Conservation (phyloP, 2,329 filamentous ascomycete genomes). For the Fusarium sp. region DNA sequence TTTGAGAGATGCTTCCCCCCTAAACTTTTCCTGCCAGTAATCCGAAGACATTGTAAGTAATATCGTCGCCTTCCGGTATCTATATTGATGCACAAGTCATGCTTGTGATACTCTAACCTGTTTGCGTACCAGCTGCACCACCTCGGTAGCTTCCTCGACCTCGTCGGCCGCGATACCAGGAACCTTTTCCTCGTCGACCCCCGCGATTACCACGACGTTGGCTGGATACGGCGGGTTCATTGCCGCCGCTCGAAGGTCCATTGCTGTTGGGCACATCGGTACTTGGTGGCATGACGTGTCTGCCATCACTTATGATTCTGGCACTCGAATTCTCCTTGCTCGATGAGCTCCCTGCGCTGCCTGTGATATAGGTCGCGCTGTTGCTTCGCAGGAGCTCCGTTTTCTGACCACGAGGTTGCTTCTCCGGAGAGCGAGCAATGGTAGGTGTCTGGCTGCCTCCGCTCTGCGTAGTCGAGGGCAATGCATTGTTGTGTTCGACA, state of each 20-base stretch:
- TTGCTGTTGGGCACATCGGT: slow-evolving; percentile 15
- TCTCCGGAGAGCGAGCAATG: not conserved
- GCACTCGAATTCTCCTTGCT: not conserved
- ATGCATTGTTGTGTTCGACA: slow-evolving; percentile 24
- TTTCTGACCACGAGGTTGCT: not conserved
- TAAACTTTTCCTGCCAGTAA: not conserved
- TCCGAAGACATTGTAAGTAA: not conserved
- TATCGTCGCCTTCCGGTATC: not conserved
- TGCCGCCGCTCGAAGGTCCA: slow-evolving; percentile 13
- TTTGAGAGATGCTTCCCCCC: not conserved
- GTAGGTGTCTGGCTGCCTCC: not conserved
- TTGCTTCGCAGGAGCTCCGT: not conserved
- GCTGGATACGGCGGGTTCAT: not conserved
- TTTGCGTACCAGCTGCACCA: slow-evolving; percentile 1
- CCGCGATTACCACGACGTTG: slow-evolving; percentile 36
- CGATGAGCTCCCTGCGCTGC: not conserved
- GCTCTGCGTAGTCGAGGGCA: not conserved
- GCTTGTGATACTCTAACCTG: slow-evolving; percentile 8
- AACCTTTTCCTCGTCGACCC: slow-evolving; percentile 42
- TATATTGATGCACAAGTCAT: not conserved
- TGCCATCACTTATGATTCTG: not conserved
- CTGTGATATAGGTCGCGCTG: not conserved
- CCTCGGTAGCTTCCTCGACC: slow-evolving; percentile 36
- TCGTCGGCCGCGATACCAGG: slow-evolving; percentile 46
- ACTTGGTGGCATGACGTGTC: not conserved